phyloP scores from a whole-genome alignment of 1,284 basidiomycete species.

The Tremellales sp. region DNA sequence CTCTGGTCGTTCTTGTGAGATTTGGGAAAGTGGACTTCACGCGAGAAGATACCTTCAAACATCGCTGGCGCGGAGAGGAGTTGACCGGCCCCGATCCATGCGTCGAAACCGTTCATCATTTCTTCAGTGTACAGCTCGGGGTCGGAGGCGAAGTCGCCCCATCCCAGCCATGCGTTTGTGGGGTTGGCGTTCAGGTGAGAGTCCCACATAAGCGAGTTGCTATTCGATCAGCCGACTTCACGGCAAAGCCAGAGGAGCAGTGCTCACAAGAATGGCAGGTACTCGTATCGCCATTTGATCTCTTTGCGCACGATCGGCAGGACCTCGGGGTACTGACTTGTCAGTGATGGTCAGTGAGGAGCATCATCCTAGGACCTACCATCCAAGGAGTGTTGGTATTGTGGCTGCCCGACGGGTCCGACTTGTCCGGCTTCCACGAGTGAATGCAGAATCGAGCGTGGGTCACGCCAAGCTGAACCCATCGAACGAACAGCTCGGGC shows the following conservation, averaged over 20 bases:
- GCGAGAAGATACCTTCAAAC: slow-evolving; percentile 36
- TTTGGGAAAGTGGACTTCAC: slow-evolving; percentile 48
- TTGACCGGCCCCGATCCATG: slow-evolving; percentile 49
- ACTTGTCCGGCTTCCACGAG: slow-evolving; percentile 49
- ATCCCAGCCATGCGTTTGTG: slow-evolving; percentile 48
- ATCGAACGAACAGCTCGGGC: slow-evolving; percentile 49
- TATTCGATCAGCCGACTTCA: slow-evolving; percentile 8
- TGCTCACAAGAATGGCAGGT: slow-evolving; percentile 46
- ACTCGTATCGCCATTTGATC: slow-evolving; percentile 50
- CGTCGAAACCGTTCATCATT: slow-evolving; percentile 48
- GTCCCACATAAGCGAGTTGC: slow-evolving; percentile 49
- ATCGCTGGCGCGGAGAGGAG: slow-evolving; percentile 46
- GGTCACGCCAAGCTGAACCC: slow-evolving; percentile 49
- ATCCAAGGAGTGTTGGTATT: slow-evolving; percentile 51
- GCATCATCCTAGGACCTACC: slow-evolving; percentile 21
- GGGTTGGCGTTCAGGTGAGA: slow-evolving; percentile 44
- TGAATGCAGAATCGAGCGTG: slow-evolving; percentile 49
- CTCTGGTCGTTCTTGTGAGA: slow-evolving; percentile 21
- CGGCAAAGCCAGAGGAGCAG: background rate
- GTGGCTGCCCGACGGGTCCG: slow-evolving; percentile 42
- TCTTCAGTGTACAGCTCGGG: slow-evolving; percentile 42
- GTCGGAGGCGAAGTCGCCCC: slow-evolving; percentile 47
- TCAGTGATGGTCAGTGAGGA: too few species aligned
- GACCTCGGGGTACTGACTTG: slow-evolving; percentile 46
- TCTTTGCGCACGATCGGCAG: slow-evolving; percentile 43